These are phyloP conservation scores for Plasmodium relictum DNA, from an alignment of 169 alveolate species.

Conservation along the genomic window DNA sequence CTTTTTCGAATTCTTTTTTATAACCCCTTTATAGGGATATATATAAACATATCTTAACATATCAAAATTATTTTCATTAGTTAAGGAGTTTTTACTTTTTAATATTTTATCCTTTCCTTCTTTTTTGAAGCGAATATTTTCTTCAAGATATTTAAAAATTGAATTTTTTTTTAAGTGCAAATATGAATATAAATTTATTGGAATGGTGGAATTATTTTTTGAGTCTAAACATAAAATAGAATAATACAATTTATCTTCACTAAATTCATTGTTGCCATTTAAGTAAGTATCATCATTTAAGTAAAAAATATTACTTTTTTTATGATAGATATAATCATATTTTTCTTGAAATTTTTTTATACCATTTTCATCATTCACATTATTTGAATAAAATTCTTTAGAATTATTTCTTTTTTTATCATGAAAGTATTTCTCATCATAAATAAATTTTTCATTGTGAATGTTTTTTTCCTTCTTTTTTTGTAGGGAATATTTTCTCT, in stretches of 20 bases:
- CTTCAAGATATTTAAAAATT: slow-evolving; percentile 54
- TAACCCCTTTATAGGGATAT: slow-evolving; percentile 39
- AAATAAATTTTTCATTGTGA: no score
- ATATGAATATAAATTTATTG: slow-evolving; percentile 41
- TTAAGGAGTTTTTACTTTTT: background rate
- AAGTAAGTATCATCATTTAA: background rate
- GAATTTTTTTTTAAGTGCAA: slow-evolving; percentile 39
- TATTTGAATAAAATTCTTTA: background rate
- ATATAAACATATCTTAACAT: slow-evolving; percentile 16
- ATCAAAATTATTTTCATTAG: background rate
- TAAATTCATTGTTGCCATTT: background rate
- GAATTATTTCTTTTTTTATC: background rate
- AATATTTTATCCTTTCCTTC: background rate
- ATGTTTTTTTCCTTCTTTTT: background rate
- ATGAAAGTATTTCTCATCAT: background rate
- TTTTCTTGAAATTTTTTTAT: background rate
- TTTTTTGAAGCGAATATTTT: slow-evolving; percentile 31
- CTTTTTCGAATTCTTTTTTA: slow-evolving; percentile 12
- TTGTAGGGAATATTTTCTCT: background rate
- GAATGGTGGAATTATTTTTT: slow-evolving; percentile 17
- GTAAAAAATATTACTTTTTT: background rate
- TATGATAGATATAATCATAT: background rate
- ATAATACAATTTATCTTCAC: slow-evolving; percentile 1
- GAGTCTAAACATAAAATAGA: slow-evolving; percentile 37
- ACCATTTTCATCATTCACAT: background rate